Percentiles rank a stretch among this genome's conserved stretches.
These are phyloP conservation scores for Phytophthora kernoviae DNA, from an alignment of 352 stramenopile genomes.

Conservation along the genomic window DNA sequence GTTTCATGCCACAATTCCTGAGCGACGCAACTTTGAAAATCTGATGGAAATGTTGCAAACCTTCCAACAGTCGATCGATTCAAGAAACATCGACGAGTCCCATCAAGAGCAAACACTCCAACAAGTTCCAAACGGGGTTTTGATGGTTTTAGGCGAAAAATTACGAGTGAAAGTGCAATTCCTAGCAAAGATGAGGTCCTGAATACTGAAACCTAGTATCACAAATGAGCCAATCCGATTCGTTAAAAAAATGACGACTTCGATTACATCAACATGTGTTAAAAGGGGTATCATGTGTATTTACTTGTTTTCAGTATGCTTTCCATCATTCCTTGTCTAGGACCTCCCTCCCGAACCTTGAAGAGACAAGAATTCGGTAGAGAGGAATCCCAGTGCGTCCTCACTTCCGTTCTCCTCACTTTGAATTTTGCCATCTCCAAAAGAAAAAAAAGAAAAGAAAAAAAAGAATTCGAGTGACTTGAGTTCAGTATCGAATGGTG, in stretches of 20 bases:
- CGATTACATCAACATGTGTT: no score
- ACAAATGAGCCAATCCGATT: neutral
- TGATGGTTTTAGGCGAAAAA: slow-evolving; percentile 37
- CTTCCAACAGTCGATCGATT: slow-evolving; percentile 33
- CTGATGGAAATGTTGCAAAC: slow-evolving; percentile 60
- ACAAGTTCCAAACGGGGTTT: slow-evolving; percentile 45
- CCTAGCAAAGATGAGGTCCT: slow-evolving; percentile 16
- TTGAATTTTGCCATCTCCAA: slow-evolving; percentile 80
- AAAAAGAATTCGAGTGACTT: neutral
- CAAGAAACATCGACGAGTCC: neutral
- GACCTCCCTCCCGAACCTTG: no score
- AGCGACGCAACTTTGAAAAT: slow-evolving; percentile 59
- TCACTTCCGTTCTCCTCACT: slow-evolving; percentile 56
- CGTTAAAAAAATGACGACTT: no score
- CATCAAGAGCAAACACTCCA: slow-evolving; percentile 6
- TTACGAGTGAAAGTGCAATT: slow-evolving; percentile 63
- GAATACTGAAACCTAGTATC: neutral
- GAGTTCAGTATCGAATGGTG: slow-evolving; percentile 43
- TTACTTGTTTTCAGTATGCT: no score
- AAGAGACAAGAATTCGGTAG: no score
- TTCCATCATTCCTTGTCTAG: no score
- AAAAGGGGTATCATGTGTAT: no score
- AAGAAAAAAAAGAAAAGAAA: no score
- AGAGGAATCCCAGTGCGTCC: slow-evolving; percentile 25
- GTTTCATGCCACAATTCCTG: slow-evolving; percentile 36